Base-by-base conservation (phyloP, 176 grass and related monocot species). In the Tillandsia fasciculata region DNA sequence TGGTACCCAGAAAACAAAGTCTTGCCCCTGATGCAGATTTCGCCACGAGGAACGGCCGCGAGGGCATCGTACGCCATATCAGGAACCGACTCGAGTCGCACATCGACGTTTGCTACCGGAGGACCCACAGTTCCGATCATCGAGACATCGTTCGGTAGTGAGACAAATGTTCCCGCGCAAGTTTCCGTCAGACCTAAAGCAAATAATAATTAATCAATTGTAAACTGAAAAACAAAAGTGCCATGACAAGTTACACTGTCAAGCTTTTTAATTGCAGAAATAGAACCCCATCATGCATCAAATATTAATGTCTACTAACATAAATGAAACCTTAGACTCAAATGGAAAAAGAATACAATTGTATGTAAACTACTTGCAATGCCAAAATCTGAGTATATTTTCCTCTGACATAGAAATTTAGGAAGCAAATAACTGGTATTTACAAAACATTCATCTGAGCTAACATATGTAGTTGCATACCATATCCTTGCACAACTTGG, bases 31-130 rank as follows among this genome's bases (percentile, higher is more conserved):
- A 97, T 51, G 69, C 93, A 92, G 73, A 96, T 74, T 71, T 92
- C 93, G 3, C 93, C 93, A 64, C 84, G 86, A 50, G 89, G 89
- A 64, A 53, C 70, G 61, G 57, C 74, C 33, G 83, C 77, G 20
- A 92, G 70, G 63, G 93, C 89, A 77, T 92, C 81, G 57, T 97
- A 97, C 29, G 78, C 76, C 93, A 96, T 97, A 53, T 97, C 93
- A 64, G 89, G 84, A 76, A 97, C 82, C 65, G 93, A 97, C 29
- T 92, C 93, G 14, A 97, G 78, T 48, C 86, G 81, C 70, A 82
- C 69, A 52, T 92, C 93, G 15, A 87, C 72, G 76, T 92, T 85
- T 78, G 47, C 48, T 12, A 87, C 22, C 53, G 93, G 93, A 54
- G 84, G 81, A 22, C 93, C 93, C 63, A 97, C 86, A 77, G 93